A percentile compares a stretch with the other conserved stretches of the same genome.
phyloP scores from a whole-genome alignment of 1,284 basidiomycete species.

The Rhodotorula glutinis region DNA sequence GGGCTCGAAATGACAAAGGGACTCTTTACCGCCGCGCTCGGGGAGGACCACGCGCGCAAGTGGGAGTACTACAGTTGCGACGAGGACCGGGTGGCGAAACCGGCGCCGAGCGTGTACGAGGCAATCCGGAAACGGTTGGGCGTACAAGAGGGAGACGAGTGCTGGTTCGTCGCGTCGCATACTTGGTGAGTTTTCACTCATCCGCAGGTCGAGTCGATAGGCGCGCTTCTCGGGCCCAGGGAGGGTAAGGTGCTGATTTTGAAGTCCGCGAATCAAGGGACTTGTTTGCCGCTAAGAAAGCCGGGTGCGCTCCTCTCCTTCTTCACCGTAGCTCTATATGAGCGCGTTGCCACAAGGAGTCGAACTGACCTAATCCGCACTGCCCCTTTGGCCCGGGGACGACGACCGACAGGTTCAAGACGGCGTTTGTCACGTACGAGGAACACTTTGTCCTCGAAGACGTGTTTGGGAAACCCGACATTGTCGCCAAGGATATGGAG shows the following conservation, averaged over 20 bases:
- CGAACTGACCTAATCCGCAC: too few relatives aligned
- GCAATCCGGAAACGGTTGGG: conserved; percentile 21
- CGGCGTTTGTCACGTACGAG: conserved; percentile 30
- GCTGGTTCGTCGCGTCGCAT: conserved; percentile 34
- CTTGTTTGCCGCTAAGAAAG: conserved; percentile 26
- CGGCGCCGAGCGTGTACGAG: conserved; percentile 25
- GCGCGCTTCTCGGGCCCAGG: too few relatives aligned
- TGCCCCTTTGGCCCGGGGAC: too few relatives aligned
- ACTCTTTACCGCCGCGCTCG: conserved; percentile 12
- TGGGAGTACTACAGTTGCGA: conserved; percentile 33
- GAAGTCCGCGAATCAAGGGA: conserved; percentile 11
- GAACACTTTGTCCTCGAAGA: conserved; percentile 20
- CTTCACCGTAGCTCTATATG: background rate
- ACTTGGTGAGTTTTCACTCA: conserved; percentile 12
- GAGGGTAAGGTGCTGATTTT: too few relatives aligned
- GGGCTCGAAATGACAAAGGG: conserved; percentile 15
- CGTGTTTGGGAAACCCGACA: conserved; percentile 27
- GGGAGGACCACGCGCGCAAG: background rate
- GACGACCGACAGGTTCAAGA: conserved; percentile 25
- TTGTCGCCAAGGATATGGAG: conserved; percentile 31
- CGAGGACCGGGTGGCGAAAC: conserved; percentile 27
- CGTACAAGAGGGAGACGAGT: background rate
- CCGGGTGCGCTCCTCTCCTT: conserved; percentile 17
- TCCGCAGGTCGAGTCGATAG: background rate
- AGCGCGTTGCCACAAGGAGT: too few relatives aligned